Conservation (phyloP, 495 filamentous ascomycete species). For the Baudoinia panamericana region DNA sequence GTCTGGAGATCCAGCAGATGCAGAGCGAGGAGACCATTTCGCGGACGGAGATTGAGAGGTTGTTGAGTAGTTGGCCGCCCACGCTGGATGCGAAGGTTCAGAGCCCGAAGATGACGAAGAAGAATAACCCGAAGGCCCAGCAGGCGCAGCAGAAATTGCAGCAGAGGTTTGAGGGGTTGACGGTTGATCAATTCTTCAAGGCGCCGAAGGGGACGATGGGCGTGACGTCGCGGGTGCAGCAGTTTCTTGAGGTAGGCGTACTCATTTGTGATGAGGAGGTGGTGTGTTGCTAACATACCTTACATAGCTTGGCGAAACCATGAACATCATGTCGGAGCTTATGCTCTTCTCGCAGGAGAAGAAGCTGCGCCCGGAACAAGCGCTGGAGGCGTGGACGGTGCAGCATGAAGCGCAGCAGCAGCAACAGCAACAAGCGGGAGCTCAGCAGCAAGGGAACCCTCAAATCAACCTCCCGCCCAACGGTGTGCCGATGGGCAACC, state of each 20-base stretch:
- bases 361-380: slow-evolving; percentile 7
- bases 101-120: slow-evolving; percentile 33
- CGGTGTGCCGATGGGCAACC: slow-evolving; percentile 10
- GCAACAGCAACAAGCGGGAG: slow-evolving; percentile 19
- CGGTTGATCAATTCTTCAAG: slow-evolving; percentile 22
- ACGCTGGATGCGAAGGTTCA: slow-evolving; percentile 20
- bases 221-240: slow-evolving; percentile 22
- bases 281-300: not conserved
- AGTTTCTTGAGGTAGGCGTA: slow-evolving; percentile 29
- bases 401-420: slow-evolving; percentile 1
- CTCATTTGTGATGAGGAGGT: not conserved
- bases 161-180: slow-evolving; percentile 17
- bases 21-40: slow-evolving; percentile 24
- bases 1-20: slow-evolving; percentile 24
- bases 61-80: slow-evolving; percentile 25
- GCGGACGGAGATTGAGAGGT: slow-evolving; percentile 24
- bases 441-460: slow-evolving; percentile 14
- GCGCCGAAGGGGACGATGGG: slow-evolving; percentile 21
- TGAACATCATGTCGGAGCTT: slow-evolving; percentile 29
- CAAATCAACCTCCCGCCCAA: slow-evolving; percentile 21
- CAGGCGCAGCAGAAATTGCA: slow-evolving; percentile 22
- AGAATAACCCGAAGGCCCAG: slow-evolving; percentile 18
- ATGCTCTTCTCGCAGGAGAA: slow-evolving; percentile 28
- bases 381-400: slow-evolving; percentile 3
- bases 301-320: slow-evolving; percentile 30